phyloP scores from a whole-genome alignment of 345 rosid species.

The Pseudoturritis turrita region DNA sequence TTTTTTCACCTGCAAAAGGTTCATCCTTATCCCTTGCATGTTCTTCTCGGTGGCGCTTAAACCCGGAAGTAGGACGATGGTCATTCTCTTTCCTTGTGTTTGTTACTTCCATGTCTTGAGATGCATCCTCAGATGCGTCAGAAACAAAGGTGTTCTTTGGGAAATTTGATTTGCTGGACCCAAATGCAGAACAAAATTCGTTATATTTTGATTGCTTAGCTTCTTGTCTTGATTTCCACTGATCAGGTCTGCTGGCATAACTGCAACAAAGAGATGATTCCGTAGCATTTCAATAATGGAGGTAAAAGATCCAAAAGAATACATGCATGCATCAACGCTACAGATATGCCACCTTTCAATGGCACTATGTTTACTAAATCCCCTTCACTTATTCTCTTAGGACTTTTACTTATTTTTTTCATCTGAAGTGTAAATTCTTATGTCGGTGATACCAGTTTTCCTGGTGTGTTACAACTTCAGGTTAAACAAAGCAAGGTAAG shows the following conservation, averaged over 20 bases:
- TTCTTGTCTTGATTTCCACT: constrained; percentile 77
- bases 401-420: no score
- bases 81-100: constrained; percentile 54
- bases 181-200: constrained; percentile 62
- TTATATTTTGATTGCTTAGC: constrained; percentile 73
- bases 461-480: background rate
- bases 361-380: background rate
- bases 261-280: constrained; percentile 36
- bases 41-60: constrained; percentile 34
- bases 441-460: no score
- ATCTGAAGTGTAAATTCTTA: no score
- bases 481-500: background rate
- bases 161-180: constrained; percentile 46
- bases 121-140: constrained; percentile 40
- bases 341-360: background rate
- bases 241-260: constrained; percentile 56
- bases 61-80: constrained; percentile 33
- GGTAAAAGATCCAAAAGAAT: background rate
- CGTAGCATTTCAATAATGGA: background rate
- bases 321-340: background rate
- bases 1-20: constrained; percentile 20
- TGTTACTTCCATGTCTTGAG: constrained; percentile 36
- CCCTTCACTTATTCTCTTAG: background rate
- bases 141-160: constrained; percentile 43
- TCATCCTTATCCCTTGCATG: constrained; percentile 26